These are phyloP conservation scores for Blastobotrys muscicola DNA, from an alignment of 805 yeast genomes.

Conservation along the genomic window DNA sequence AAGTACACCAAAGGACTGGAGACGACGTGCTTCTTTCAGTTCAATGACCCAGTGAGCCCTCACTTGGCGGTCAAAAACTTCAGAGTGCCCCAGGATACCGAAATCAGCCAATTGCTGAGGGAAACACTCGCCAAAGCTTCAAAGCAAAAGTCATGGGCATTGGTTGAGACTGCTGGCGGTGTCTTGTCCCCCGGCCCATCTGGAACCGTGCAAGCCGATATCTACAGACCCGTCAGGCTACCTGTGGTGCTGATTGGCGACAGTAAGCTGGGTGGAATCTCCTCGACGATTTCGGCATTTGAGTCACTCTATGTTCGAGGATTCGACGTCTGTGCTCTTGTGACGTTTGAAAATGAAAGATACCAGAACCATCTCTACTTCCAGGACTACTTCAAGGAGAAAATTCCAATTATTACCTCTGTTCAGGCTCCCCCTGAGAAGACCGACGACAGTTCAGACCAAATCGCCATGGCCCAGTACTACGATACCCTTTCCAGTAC, in stretches of 20 bases:
- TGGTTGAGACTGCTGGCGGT: conserved; percentile 21
- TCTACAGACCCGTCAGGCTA: conserved; percentile 14
- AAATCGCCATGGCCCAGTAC: conserved; percentile 10
- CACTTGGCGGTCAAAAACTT: conserved; percentile 13
- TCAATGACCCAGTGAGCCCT: conserved; percentile 15
- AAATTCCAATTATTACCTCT: conserved; percentile 6
- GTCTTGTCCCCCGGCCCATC: conserved; percentile 17
- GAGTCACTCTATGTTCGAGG: conserved; percentile 17
- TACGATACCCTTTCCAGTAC: conserved; percentile 5
- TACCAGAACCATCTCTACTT: conserved; percentile 12
- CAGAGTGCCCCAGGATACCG: neutral
- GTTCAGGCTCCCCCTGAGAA: conserved; percentile 11
- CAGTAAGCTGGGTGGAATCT: conserved; percentile 16
- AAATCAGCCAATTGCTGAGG: neutral
- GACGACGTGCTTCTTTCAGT: conserved; percentile 11
- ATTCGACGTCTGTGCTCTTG: conserved; percentile 13
- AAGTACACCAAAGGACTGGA: conserved; percentile 5
- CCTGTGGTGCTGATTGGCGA: conserved; percentile 17
- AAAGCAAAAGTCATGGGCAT: conserved; percentile 8
- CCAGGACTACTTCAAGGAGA: conserved; percentile 9
- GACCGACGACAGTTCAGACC: conserved; percentile 5
- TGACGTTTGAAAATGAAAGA: conserved; percentile 10
- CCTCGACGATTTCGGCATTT: conserved; percentile 15
- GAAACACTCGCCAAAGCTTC: neutral
- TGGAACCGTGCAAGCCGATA: conserved; percentile 16